phyloP scores from a whole-genome alignment of 441 rosid species.

The California macrophylla region DNA sequence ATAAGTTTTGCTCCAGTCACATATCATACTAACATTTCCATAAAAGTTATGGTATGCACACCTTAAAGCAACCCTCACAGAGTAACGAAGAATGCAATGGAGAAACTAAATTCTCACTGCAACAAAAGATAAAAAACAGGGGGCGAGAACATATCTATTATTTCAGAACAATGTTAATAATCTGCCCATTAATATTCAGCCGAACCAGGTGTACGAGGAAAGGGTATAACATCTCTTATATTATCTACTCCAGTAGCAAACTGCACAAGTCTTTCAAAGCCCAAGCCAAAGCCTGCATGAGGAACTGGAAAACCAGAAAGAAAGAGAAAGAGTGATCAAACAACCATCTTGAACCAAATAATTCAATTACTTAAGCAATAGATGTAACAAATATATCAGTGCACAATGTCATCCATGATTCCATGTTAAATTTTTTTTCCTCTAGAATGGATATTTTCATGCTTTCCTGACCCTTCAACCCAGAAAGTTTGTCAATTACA shows the following conservation, averaged over 20 bases:
- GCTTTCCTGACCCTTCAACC: neutral
- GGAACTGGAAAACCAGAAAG: slow-evolving; percentile 50
- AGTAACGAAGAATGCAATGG: neutral
- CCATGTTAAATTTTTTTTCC: neutral
- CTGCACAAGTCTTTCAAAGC: slow-evolving; percentile 92
- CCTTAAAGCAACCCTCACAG: too few species aligned
- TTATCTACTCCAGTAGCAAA: slow-evolving; percentile 86
- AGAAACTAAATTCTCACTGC: too few species aligned
- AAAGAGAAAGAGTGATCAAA: neutral
- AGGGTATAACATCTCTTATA: slow-evolving; percentile 82
- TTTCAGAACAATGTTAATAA: neutral
- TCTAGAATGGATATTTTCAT: too few species aligned
- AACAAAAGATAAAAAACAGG: neutral
- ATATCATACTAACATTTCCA: neutral
- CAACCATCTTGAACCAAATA: neutral
- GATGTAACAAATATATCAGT: neutral
- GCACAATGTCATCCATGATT: neutral
- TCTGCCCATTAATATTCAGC: slow-evolving; percentile 52
- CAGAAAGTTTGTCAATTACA: neutral
- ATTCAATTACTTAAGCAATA: neutral
- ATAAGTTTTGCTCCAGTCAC: neutral
- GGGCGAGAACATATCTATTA: neutral
- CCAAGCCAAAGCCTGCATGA: slow-evolving; percentile 88
- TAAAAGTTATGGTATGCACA: neutral
- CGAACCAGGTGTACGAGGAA: slow-evolving; percentile 80